Conservation (phyloP, 495 filamentous ascomycete species). For the Thozetella sp. region DNA sequence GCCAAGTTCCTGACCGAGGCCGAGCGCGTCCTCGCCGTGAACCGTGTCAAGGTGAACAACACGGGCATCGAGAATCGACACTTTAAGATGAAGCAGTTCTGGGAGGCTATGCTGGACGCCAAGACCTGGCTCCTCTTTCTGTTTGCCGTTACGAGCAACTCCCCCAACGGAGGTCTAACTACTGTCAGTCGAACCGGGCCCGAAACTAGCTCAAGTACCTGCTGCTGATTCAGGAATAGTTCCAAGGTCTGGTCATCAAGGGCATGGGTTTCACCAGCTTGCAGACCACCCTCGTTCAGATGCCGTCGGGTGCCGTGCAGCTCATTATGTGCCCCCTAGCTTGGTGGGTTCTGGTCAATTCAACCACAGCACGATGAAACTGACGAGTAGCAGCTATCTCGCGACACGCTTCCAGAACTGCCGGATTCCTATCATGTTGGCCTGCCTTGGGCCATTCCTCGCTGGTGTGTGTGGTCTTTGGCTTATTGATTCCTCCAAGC, state of each 20-base stretch:
- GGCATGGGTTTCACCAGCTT: neutral
- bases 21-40: slow-evolving; percentile 40
- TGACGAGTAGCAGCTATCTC: neutral
- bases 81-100: slow-evolving; percentile 44
- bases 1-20: slow-evolving; percentile 48
- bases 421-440: neutral
- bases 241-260: neutral
- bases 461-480: neutral
- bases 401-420: neutral
- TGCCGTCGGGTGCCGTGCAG: neutral
- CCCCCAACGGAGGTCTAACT: neutral
- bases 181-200: neutral
- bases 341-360: neutral
- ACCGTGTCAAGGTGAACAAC: slow-evolving; percentile 41
- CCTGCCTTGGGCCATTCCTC: neutral
- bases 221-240: neutral
- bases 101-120: slow-evolving; percentile 32
- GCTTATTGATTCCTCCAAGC: neutral
- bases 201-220: neutral
- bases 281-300: neutral
- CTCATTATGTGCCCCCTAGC: neutral
- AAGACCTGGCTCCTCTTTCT: slow-evolving; percentile 33
- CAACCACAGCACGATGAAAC: neutral
- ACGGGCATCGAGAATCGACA: slow-evolving; percentile 53
- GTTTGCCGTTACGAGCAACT: neutral